Percentiles rank a stretch among this genome's conserved stretches.
phyloP scores from a whole-genome alignment of 208 protist genomes.

The Leishmania lainsoni region DNA sequence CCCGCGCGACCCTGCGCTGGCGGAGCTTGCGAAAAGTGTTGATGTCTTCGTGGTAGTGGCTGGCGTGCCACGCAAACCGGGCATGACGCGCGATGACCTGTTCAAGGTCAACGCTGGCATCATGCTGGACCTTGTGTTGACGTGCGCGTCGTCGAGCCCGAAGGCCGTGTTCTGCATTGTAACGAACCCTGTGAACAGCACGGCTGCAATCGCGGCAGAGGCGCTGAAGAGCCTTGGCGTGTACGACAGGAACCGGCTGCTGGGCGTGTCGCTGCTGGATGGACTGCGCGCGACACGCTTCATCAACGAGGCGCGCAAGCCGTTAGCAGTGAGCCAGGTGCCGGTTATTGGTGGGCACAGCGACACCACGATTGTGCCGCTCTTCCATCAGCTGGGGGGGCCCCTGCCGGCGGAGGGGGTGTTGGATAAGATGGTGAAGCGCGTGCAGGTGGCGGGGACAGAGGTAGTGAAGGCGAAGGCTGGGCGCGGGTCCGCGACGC shows the following conservation, averaged over 20 bases:
- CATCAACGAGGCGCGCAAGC: constrained; percentile 79
- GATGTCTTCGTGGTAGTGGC: constrained; percentile 95
- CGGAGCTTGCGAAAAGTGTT: constrained; percentile 70
- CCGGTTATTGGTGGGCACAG: constrained; percentile 96
- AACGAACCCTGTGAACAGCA: constrained; percentile 98
- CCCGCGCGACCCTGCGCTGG: constrained; percentile 70
- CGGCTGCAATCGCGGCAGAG: constrained; percentile 94
- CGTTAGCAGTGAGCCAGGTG: constrained; percentile 49
- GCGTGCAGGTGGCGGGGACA: constrained; percentile 94
- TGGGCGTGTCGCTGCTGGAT: constrained; percentile 95
- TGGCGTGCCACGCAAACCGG: constrained; percentile 96
- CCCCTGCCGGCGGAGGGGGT: constrained; percentile 52
- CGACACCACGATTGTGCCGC: constrained; percentile 94
- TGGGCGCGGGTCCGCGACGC: constrained; percentile 94
- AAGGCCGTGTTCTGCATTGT: constrained; percentile 93
- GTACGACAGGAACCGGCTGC: constrained; percentile 87
- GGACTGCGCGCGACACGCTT: constrained; percentile 92
- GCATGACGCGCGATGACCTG: constrained; percentile 97
- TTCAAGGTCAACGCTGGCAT: constrained; percentile 97
- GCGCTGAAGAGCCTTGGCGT: constrained; percentile 89
- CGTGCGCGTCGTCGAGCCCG: constrained; percentile 82
- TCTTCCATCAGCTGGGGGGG: constrained; percentile 83
- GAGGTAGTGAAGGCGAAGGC: constrained; percentile 97
- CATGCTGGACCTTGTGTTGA: constrained; percentile 88
- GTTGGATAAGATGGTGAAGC: constrained; percentile 75